A percentile compares a stretch with the other conserved stretches of the same genome.
Conservation (phyloP, 2,329 filamentous ascomycete genomes). For the Dendrostoma leiphaemia region DNA sequence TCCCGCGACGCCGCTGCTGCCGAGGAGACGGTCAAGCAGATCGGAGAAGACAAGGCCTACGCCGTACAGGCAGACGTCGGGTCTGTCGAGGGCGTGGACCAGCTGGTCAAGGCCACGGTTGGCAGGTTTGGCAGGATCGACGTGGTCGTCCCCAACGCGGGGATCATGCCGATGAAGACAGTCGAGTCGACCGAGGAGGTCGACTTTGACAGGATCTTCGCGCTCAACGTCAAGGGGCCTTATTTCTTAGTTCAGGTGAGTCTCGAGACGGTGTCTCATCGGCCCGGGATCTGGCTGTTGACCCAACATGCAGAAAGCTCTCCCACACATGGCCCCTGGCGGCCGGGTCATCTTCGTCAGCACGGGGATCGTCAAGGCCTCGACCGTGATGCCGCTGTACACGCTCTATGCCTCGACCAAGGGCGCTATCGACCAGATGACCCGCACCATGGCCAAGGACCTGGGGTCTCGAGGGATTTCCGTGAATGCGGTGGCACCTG, state of each 20-base stretch:
- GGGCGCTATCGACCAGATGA: conserved; percentile 59
- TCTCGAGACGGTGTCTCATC: too few species aligned
- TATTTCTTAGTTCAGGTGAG: conserved; percentile 48
- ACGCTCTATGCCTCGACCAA: conserved; percentile 55
- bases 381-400: conserved; percentile 41
- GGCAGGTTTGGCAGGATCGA: conserved; percentile 55
- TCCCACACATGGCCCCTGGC: conserved; percentile 48
- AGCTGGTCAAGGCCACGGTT: conserved; percentile 47
- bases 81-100: conserved; percentile 42
- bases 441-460: conserved; percentile 53
- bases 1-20: conserved; percentile 45
- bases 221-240: conserved; percentile 56
- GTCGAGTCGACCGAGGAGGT: conserved; percentile 48
- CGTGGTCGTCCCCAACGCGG: conserved; percentile 57
- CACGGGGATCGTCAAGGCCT: conserved; percentile 35
- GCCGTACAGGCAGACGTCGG: conserved; percentile 56
- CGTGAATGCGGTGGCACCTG: conserved; percentile 40
- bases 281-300: too few species aligned
- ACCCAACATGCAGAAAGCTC: conserved; percentile 40
- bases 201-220: conserved; percentile 48
- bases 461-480: conserved; percentile 49
- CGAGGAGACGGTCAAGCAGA: conserved; percentile 42
- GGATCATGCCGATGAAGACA: conserved; percentile 46
- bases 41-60: conserved; percentile 46
- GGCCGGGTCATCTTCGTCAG: conserved; percentile 52